A percentile compares a stretch with the other conserved stretches of the same genome.
These are phyloP conservation scores for Naegleria lovaniensis DNA, from an alignment of 208 protist species.

Conservation along the genomic window DNA sequence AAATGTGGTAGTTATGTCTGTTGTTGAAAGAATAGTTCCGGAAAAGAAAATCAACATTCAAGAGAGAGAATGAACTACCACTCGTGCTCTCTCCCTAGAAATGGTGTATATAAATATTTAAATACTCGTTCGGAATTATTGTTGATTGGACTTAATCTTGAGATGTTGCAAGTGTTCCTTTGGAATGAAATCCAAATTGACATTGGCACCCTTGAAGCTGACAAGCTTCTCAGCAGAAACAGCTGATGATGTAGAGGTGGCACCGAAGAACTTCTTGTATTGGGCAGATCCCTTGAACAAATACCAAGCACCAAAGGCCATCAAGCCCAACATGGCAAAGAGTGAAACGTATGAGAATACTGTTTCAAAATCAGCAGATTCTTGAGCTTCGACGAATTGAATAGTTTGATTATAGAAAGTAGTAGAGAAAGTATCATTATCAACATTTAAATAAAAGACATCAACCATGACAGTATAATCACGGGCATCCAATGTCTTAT, in stretches of 20 bases:
- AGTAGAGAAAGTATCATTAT: slow-evolving; percentile 58
- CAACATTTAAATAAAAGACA: slow-evolving; percentile 59
- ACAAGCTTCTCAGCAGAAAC: background rate
- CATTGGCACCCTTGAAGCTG: background rate
- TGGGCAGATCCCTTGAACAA: background rate
- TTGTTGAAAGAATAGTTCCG: no score
- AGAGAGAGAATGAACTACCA: no score
- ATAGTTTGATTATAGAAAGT: slow-evolving; percentile 67
- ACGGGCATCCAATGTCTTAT: slow-evolving; percentile 58
- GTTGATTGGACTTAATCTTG: background rate
- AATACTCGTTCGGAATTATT: no score
- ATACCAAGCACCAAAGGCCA: slow-evolving; percentile 48
- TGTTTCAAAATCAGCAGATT: slow-evolving; percentile 61
- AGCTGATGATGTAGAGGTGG: background rate
- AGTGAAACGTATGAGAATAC: slow-evolving; percentile 71
- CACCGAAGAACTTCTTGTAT: slow-evolving; percentile 14
- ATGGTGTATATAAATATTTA: no score
- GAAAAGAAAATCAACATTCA: no score
- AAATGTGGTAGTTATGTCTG: no score
- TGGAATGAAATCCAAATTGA: slow-evolving; percentile 19
- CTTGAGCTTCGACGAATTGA: slow-evolving; percentile 55
- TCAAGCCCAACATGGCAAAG: slow-evolving; percentile 50
- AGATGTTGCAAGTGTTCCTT: background rate
- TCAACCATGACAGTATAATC: slow-evolving; percentile 71
- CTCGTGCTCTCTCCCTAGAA: no score